Evolutionary conservation across 176 grass and related monocot genomes (phyloP).

Genomic region (Thinopyrum elongatum): DNA sequence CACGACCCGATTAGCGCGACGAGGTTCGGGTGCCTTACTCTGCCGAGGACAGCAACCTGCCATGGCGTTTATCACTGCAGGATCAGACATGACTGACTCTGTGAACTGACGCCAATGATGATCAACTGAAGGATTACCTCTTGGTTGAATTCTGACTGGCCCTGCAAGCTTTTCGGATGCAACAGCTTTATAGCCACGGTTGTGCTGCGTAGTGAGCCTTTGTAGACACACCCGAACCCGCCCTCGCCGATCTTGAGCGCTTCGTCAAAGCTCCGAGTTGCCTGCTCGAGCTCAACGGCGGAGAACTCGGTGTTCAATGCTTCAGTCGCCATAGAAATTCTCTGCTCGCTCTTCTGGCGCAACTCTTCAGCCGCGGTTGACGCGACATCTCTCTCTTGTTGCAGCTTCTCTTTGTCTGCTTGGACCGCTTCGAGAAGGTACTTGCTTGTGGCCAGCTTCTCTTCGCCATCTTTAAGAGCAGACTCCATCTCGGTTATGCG

Average conservation of each 20-base stretch:
- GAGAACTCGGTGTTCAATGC: conserved; percentile 47
- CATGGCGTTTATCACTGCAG: conserved; percentile 1
- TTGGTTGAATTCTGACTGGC: conserved; percentile 57
- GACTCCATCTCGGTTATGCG: conserved; percentile 30
- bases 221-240: conserved; percentile 56
- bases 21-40: conserved; percentile 78
- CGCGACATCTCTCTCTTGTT: conserved; percentile 38
- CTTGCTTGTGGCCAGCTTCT: conserved; percentile 27
- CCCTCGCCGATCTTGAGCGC: conserved; percentile 59
- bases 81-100: background rate
- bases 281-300: conserved; percentile 46
- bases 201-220: conserved; percentile 47
- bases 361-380: conserved; percentile 34
- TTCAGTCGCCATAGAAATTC: background rate
- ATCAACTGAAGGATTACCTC: conserved; percentile 30
- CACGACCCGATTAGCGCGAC: conserved; percentile 71
- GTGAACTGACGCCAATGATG: background rate
- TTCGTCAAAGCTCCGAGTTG: conserved; percentile 37
- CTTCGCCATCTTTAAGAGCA: conserved; percentile 37
- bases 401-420: conserved; percentile 36
- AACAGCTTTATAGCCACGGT: conserved; percentile 58
- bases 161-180: conserved; percentile 34
- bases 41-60: conserved; percentile 59
- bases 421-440: conserved; percentile 25
- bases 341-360: conserved; percentile 22